phyloP scores from a whole-genome alignment of 305 asterid genomes.

The Withania somnifera region DNA sequence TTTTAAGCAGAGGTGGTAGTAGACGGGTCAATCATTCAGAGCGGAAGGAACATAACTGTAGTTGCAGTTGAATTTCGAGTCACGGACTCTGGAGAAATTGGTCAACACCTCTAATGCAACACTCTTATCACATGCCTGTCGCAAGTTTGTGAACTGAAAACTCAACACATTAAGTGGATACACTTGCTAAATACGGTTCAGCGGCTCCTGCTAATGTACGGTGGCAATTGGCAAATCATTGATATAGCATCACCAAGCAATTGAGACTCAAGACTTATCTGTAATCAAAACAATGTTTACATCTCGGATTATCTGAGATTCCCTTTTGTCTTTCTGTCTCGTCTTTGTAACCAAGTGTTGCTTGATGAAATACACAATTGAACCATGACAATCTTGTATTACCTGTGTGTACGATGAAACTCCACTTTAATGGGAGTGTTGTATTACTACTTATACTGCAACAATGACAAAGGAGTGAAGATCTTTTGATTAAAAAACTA shows the following conservation, averaged over 20 bases:
- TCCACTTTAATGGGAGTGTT: background rate
- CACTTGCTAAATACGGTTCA: no score
- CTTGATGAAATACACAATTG: background rate
- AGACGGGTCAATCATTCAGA: slow-evolving; percentile 52
- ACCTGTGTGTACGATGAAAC: background rate
- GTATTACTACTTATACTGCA: background rate
- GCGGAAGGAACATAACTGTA: slow-evolving; percentile 65
- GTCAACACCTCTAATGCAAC: slow-evolving; percentile 54
- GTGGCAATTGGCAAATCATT: background rate
- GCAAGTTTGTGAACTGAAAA: slow-evolving; percentile 40
- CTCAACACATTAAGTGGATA: background rate
- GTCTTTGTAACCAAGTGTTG: background rate
- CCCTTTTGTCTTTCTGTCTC: background rate
- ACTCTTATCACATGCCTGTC: slow-evolving; percentile 52
- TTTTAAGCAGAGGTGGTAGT: slow-evolving; percentile 42
- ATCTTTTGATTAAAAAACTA: background rate
- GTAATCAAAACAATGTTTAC: background rate
- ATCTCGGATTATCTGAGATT: background rate
- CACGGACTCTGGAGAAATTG: slow-evolving; percentile 41
- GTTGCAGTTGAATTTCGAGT: slow-evolving; percentile 47
- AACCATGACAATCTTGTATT: background rate
- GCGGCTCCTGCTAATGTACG: background rate
- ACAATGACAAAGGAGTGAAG: background rate
- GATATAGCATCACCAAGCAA: background rate
- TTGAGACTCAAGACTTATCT: background rate